These are phyloP conservation scores for Penicillium alfredii DNA, from an alignment of 495 filamentous ascomycete species.

Conservation along the genomic window DNA sequence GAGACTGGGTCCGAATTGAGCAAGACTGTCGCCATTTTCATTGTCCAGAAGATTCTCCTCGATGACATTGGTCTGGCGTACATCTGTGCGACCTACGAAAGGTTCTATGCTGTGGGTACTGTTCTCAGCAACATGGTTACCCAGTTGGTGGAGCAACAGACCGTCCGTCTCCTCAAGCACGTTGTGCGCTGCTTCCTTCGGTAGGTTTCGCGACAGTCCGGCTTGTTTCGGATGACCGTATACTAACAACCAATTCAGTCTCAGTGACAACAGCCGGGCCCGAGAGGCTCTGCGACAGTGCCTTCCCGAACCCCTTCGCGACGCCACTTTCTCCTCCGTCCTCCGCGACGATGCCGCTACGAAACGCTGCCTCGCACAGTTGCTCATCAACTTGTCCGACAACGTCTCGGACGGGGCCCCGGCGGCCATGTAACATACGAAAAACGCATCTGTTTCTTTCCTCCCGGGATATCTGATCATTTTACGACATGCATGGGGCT, in stretches of 20 bases:
- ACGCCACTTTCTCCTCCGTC: conserved; percentile 94
- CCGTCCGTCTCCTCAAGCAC: conserved; percentile 91
- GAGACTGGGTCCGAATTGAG: conserved; percentile 97
- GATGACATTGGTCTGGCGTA: conserved; percentile 97
- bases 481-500: conserved; percentile 48
- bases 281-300: conserved; percentile 95
- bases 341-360: conserved; percentile 96
- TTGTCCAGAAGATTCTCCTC: conserved; percentile 98
- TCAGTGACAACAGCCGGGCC: conserved; percentile 94
- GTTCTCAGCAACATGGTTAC: conserved; percentile 98
- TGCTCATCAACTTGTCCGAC: conserved; percentile 94
- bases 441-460: conserved; percentile 33
- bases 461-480: conserved; percentile 35
- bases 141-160: conserved; percentile 96
- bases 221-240: background rate
- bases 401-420: conserved; percentile 65
- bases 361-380: conserved; percentile 93
- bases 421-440: conserved; percentile 44
- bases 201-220: conserved; percentile 45
- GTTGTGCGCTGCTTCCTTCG: conserved; percentile 96
- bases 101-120: conserved; percentile 98
- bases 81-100: conserved; percentile 97
- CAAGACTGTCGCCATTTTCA: conserved; percentile 99
- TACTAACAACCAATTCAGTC: conserved; percentile 42
- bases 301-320: conserved; percentile 90